Evolutionary conservation across 768 basidiomycete genomes (phyloP), one percentile per base, ranked within the genome.

Genomic region (Phaeotremella fagi): DNA sequence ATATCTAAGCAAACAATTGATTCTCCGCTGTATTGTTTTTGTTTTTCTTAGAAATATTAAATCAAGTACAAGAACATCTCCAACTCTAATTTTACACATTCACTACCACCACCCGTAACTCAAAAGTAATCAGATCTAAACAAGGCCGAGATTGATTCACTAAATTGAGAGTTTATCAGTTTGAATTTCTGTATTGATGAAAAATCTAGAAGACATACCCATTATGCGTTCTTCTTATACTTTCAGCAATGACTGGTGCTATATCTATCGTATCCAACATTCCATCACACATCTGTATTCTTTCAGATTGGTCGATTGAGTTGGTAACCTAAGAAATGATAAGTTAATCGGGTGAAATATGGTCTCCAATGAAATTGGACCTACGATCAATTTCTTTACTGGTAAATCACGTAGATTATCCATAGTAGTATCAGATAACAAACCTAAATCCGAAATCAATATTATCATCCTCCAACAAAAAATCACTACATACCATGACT

Each of bases 201-300:
- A 26, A 36, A 27, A 23, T 45, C 23, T 24, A 20, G 18, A 20
- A 43, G 28, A 60, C 68, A 60, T 45, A 70, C 71, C 94, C 94
- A 68, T 95, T 97, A 75, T 97, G 94, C 65, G 88, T 92, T 57
- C 94, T 81, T 63, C 94, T 79, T 55, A 98, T 94, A 59, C 91
- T 88, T 80, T 98, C 94, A 35, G 90, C 95, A 43, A 99, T 82
- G 62, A 97, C 90, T 18, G 86, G 84, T 23, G 90, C 89, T 61
- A 99, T 85, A 78, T 98, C 92, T 63, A 99, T 85, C 49, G 91
- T 88, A 77, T 91, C 89, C 37, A 99, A 82, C 77, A 90, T 88
- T 37, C 75, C 74, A 75, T 88, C 89, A 49, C 71, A 74, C 33
- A 78, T 81, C 73, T 83, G 81, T 76, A 92, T 88, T 64, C 75